Evolutionary conservation across 2,329 filamentous ascomycete species (phyloP), one percentile per base, ranked within the genome.

Genomic region (Didymosphaeria variabile): DNA sequence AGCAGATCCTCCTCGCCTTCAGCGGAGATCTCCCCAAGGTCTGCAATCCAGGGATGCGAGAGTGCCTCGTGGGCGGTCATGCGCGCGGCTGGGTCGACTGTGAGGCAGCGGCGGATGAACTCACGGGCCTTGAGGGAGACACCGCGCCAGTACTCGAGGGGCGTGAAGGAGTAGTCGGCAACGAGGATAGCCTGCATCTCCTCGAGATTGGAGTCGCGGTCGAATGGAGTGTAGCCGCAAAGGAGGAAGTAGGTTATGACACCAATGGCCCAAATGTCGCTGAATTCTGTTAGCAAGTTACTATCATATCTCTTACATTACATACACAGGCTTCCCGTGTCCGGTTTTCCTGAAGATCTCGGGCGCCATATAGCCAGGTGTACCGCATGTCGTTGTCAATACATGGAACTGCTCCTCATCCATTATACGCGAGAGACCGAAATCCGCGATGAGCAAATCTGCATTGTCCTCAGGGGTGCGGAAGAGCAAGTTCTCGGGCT

Each of bases 271-370:
- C 95, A 99, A 66, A 99, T 90, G 78, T 99, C 95, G 56, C 87
- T 89, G 45, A 40, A 45, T 31, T 47, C 26, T 19, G 47, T 75
- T 40, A 74, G 68, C 38, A 52, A 12, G 42, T n/a, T 36, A 19
- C 13, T 2, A 40, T 15, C 21, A 0, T 32, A 15, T 51, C 63
- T 59, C 13, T 34, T 17, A 45, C 0, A 5, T 5, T 10, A 63
- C 80, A 70, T 84, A 89, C 87, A 99, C 95, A 69, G 95, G 94
- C 80, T 98, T 99, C 65, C 95, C 95, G 78, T 99, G 95, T 29
- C 95, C 95, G 8, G 91, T 94, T 84, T 99, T 99, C 80, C 97
- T 97, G 83, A 99, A 99, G 73, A 99, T 99, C 79, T 99, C 95
- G 23, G 95, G 95, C 2, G 95, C 95, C 95, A 99, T 99, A 81